phyloP scores from a whole-genome alignment of 257 asterid genomes.

The Fraxinus cuspidata region DNA sequence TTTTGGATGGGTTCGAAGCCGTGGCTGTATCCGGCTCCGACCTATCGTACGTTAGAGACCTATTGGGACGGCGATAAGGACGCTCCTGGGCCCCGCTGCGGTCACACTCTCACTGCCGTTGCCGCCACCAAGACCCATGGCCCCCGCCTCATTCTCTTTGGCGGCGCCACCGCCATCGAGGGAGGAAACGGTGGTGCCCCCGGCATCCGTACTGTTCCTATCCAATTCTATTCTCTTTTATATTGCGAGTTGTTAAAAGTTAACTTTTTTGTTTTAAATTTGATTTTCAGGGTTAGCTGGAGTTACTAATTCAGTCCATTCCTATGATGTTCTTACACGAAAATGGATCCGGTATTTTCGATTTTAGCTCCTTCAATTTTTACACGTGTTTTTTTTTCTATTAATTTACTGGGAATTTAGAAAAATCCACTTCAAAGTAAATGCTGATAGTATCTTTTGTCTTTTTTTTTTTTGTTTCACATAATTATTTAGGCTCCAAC shows the following conservation, averaged over 20 bases:
- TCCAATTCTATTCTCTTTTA: background rate
- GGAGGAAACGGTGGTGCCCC: slow-evolving; percentile 85
- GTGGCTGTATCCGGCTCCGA: slow-evolving; percentile 49
- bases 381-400: background rate
- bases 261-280: background rate
- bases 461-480: background rate
- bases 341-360: slow-evolving; percentile 80
- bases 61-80: slow-evolving; percentile 59
- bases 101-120: slow-evolving; percentile 89
- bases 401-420: slow-evolving; percentile 9
- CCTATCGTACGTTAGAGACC: slow-evolving; percentile 31
- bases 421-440: slow-evolving; percentile 17
- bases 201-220: slow-evolving; percentile 66
- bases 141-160: slow-evolving; percentile 90
- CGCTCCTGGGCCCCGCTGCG: slow-evolving; percentile 94
- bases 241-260: background rate
- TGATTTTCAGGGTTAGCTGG: slow-evolving; percentile 82
- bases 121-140: slow-evolving; percentile 89
- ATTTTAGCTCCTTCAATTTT: slow-evolving; percentile 11
- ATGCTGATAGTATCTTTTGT: slow-evolving; percentile 18
- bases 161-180: slow-evolving; percentile 98
- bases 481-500: slow-evolving; percentile 58
- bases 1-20: slow-evolving; percentile 49
- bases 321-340: slow-evolving; percentile 89
- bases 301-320: slow-evolving; percentile 84